Conservation (phyloP, 208 protist genomes). For the Naegleria gruberi region DNA sequence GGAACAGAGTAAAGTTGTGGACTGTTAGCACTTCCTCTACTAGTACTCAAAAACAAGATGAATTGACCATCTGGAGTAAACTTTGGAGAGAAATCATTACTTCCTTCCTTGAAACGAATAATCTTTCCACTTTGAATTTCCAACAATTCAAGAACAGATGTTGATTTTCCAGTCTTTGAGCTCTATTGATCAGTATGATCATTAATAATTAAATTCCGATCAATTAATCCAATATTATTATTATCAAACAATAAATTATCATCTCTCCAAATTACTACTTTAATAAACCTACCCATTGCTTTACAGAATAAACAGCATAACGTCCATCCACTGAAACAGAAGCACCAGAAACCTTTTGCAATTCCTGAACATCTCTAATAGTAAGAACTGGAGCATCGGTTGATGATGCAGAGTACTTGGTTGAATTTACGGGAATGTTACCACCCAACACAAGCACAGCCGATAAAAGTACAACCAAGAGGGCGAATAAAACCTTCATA, state of each 20-base stretch:
- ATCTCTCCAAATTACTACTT: too few relatives aligned
- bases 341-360: conserved; percentile 9
- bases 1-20: background rate
- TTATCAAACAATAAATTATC: too few relatives aligned
- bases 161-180: background rate
- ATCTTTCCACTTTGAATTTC: background rate
- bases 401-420: too few relatives aligned
- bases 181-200: background rate
- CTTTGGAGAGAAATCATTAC: background rate
- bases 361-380: conserved; percentile 19
- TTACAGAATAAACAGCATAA: conserved; percentile 27
- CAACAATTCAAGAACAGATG: background rate
- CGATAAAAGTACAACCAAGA: too few relatives aligned
- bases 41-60: background rate
- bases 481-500: too few relatives aligned
- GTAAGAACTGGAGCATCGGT: conserved; percentile 3
- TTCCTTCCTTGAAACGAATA: background rate
- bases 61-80: background rate
- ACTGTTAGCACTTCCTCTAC: background rate
- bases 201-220: too few relatives aligned
- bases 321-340: conserved; percentile 26
- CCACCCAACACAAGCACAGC: too few relatives aligned
- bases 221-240: too few relatives aligned
- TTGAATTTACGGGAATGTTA: too few relatives aligned
- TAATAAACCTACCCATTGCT: conserved; percentile 11